phyloP scores from a whole-genome alignment of 768 basidiomycete genomes.

The Pulveroboletus sp. region DNA sequence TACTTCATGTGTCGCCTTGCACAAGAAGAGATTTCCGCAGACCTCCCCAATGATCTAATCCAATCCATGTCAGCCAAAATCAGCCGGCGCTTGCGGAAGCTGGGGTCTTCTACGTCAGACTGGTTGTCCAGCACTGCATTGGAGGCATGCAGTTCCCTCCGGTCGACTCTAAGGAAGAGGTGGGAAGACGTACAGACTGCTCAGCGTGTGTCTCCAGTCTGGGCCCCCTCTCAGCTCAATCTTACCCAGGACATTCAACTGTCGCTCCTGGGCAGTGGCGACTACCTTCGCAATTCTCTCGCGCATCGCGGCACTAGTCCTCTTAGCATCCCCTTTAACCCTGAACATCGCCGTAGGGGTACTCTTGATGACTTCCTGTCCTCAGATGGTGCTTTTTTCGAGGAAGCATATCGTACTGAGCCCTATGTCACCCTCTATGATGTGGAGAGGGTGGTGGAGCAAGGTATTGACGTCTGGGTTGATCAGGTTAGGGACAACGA shows the following conservation, averaged over 20 bases:
- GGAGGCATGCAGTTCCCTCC: constrained; percentile 15
- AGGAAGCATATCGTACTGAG: background rate
- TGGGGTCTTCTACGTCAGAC: constrained; percentile 17
- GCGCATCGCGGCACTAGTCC: constrained; percentile 5
- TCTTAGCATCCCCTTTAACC: background rate
- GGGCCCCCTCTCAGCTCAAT: constrained; percentile 20
- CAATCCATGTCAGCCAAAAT: constrained; percentile 37
- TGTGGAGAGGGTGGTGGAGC: constrained; percentile 17
- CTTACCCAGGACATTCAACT: constrained; percentile 31
- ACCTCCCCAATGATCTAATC: constrained; percentile 32
- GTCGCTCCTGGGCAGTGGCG: constrained; percentile 27
- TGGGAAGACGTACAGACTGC: constrained; percentile 32
- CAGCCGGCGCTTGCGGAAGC: constrained; percentile 35
- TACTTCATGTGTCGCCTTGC: constrained; percentile 30
- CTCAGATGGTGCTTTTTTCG: background rate
- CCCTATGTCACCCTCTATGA: background rate
- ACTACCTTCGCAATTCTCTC: constrained; percentile 27
- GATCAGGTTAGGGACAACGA: constrained; percentile 5
- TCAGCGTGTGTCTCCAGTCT: constrained; percentile 12
- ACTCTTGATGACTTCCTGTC: constrained; percentile 1
- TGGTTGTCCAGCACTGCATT: constrained; percentile 13
- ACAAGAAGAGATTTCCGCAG: background rate
- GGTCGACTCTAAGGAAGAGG: constrained; percentile 25
- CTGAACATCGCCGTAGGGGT: constrained; percentile 7
- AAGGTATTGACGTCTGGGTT: constrained; percentile 34